Conservation (phyloP, 345 rosid species). For the Microthlaspi erraticum region DNA sequence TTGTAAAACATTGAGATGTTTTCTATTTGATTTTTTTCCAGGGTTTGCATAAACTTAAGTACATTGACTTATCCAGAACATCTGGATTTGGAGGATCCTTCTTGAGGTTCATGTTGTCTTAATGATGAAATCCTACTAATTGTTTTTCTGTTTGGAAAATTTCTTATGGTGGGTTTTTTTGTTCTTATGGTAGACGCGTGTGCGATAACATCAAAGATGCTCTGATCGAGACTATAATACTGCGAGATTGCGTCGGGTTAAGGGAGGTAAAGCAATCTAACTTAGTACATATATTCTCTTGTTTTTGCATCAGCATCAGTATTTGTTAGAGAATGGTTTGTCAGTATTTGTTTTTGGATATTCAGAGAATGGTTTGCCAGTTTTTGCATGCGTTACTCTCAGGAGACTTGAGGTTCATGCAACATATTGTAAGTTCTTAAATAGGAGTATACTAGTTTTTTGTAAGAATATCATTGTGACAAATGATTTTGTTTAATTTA, state of each 20-base stretch:
- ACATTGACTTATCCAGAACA: slow-evolving; percentile 19
- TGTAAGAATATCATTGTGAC: neutral
- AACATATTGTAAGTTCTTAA: slow-evolving; percentile 29
- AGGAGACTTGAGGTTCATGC: slow-evolving; percentile 1
- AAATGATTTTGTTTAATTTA: neutral
- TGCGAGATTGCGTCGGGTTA: neutral
- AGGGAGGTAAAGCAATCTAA: slow-evolving; percentile 16
- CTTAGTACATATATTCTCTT: neutral
- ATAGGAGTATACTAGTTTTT: neutral
- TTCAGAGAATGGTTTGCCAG: neutral
- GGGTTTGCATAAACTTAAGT: slow-evolving; percentile 26
- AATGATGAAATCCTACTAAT: neutral
- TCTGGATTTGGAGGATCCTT: neutral
- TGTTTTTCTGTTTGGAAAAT: neutral
- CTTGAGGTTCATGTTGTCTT: slow-evolving; percentile 29
- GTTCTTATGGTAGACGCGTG: slow-evolving; percentile 7
- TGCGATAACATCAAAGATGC: neutral
- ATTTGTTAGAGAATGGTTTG: too few species aligned
- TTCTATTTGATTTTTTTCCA: neutral
- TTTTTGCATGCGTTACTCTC: neutral
- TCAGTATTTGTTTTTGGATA: too few species aligned
- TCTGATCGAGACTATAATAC: slow-evolving; percentile 30
- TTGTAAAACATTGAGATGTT: neutral
- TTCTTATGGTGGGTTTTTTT: neutral
- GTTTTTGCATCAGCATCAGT: neutral